Percentiles rank a stretch among this genome's conserved stretches.
These are phyloP conservation scores for Falciphora oryzae DNA, from an alignment of 2,329 filamentous ascomycete genomes.

Conservation along the genomic window DNA sequence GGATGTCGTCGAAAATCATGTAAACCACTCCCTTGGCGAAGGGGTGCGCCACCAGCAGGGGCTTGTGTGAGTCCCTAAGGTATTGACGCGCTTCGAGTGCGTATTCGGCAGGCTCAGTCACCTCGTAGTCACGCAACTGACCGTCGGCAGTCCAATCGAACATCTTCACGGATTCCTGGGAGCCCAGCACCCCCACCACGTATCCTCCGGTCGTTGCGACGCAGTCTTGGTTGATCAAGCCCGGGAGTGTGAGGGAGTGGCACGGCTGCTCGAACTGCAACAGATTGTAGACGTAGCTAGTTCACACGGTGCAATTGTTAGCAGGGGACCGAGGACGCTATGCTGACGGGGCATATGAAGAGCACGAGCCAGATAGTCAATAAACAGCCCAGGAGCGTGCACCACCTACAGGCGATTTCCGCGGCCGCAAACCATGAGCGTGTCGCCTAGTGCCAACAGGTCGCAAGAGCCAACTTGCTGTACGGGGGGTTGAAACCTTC, in stretches of 20 bases:
- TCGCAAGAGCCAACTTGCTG: background rate
- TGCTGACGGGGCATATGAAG: too few relatives aligned
- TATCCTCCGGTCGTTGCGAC: background rate
- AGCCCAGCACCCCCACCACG: background rate
- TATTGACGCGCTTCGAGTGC: background rate
- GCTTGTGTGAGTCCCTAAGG: background rate
- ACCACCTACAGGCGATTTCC: background rate
- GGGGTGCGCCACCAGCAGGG: background rate
- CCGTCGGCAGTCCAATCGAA: background rate
- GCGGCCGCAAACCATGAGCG: background rate
- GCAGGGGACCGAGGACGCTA: too few relatives aligned
- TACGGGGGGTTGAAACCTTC: background rate
- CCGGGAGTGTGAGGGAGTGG: background rate
- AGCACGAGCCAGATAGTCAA: too few relatives aligned
- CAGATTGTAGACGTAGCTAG: background rate
- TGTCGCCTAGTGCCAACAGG: background rate
- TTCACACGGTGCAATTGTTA: background rate
- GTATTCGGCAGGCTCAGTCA: background rate
- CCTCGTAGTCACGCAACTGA: background rate
- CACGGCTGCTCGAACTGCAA: background rate
- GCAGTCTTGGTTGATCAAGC: background rate
- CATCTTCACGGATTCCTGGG: background rate
- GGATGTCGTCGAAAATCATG: background rate
- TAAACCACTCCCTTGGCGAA: background rate
- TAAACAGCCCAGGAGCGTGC: too few relatives aligned